Conservation (phyloP, 2,329 filamentous ascomycete species). For the Lachnellula cervina region DNA sequence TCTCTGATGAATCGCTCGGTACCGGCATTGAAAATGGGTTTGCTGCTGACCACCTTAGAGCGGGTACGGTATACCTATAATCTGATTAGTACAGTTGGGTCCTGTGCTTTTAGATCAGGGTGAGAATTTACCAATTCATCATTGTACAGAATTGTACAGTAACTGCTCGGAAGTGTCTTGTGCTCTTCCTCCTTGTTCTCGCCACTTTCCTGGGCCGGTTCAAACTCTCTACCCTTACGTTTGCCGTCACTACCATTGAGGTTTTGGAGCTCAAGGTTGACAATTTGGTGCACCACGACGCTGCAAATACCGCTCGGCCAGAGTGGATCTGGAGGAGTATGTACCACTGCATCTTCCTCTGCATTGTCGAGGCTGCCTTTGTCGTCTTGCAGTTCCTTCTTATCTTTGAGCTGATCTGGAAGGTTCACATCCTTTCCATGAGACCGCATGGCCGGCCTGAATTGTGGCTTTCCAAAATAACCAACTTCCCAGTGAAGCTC, state of each 20-base stretch:
- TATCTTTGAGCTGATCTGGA: conserved; percentile 66
- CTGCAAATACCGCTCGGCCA: conserved; percentile 91
- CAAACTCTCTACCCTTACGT: conserved; percentile 78
- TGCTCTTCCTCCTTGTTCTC: conserved; percentile 82
- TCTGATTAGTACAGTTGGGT: conserved; percentile 11
- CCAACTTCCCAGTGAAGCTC: conserved; percentile 95
- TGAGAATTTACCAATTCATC: conserved; percentile 62
- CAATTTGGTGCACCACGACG: conserved; percentile 87
- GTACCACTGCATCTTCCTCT: conserved; percentile 77
- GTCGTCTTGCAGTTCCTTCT: conserved; percentile 79
- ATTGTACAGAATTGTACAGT: conserved; percentile 88
- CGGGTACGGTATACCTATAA: conserved; percentile 78
- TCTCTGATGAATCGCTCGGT: conserved; percentile 91
- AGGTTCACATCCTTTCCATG: conserved; percentile 79
- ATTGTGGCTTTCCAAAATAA: conserved; percentile 87
- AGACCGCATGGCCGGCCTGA: conserved; percentile 77
- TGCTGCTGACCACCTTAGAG: conserved; percentile 86
- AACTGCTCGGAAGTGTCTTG: conserved; percentile 77
- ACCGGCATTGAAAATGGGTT: conserved; percentile 95
- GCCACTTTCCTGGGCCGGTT: conserved; percentile 79
- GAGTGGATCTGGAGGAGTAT: conserved; percentile 90
- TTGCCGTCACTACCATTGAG: conserved; percentile 80
- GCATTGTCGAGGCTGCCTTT: conserved; percentile 69
- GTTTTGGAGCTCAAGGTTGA: conserved; percentile 88
- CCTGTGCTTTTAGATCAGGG: neutral